Conservation (phyloP, 1,284 basidiomycete genomes). For the Naganishia albida region DNA sequence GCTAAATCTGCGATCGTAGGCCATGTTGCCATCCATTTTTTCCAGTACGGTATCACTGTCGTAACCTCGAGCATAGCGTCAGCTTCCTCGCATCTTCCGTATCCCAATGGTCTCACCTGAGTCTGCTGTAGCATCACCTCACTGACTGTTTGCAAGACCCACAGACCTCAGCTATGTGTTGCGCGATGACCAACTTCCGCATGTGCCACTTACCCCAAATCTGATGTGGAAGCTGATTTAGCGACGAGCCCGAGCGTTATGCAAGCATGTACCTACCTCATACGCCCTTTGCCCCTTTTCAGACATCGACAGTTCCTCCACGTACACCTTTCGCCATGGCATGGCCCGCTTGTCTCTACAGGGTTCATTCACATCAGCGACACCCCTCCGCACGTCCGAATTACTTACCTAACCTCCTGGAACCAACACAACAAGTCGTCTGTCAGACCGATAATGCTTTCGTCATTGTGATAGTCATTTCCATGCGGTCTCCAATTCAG, state of each 20-base stretch:
- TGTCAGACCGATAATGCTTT: conserved; percentile 36
- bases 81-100: not conserved
- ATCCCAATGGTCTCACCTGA: conserved; percentile 60
- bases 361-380: not conserved
- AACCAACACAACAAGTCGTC: conserved; percentile 51
- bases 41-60: conserved; percentile 85
- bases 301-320: conserved; percentile 38
- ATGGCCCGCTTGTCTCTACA: conserved; percentile 49
- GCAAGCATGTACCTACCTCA: conserved; percentile 42
- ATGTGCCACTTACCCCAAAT: conserved; percentile 24
- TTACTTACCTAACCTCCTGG: conserved; percentile 45
- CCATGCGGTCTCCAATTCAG: conserved; percentile 21
- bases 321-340: conserved; percentile 53
- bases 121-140: conserved; percentile 99
- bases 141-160: conserved; percentile 62
- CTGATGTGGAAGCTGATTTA: not conserved
- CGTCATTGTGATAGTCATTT: conserved; percentile 40
- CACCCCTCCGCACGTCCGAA: no score
- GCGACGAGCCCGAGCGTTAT: not conserved
- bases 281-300: conserved; percentile 53
- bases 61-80: conserved; percentile 51
- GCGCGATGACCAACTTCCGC: not conserved
- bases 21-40: conserved; percentile 81
- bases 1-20: conserved; percentile 81
- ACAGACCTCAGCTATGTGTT: conserved; percentile 13